A percentile compares a stretch with the other conserved stretches of the same genome.
Evolutionary conservation across 768 basidiomycete genomes (phyloP).

Genomic region (Chalciporus chontae): DNA sequence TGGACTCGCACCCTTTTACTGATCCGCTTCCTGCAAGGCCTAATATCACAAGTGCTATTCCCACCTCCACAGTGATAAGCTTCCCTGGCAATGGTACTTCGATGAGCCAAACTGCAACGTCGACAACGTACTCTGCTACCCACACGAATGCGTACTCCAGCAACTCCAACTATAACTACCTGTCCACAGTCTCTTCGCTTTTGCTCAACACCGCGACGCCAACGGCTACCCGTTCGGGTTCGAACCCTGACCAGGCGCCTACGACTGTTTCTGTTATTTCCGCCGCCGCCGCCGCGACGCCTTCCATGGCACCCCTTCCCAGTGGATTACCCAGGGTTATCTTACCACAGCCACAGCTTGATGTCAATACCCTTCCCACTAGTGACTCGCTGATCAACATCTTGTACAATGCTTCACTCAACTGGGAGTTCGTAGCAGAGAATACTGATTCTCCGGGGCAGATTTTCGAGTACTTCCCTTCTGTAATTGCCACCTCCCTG

Average conservation of each 20-base stretch:
- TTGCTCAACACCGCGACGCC: conserved; percentile 25
- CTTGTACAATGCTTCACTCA: conserved; percentile 55
- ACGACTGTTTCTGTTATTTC: conserved; percentile 28
- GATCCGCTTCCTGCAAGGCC: conserved; percentile 1
- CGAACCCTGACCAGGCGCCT: conserved; percentile 37
- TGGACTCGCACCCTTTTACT: background rate
- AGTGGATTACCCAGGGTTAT: conserved; percentile 59
- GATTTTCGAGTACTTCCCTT: conserved; percentile 71
- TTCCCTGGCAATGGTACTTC: conserved; percentile 25
- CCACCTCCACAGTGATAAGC: conserved; percentile 27
- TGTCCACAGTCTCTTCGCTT: conserved; percentile 33
- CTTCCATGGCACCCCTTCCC: conserved; percentile 44
- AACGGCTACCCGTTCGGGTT: conserved; percentile 22
- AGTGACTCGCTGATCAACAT: conserved; percentile 57
- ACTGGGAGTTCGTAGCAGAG: conserved; percentile 67
- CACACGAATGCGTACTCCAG: conserved; percentile 7
- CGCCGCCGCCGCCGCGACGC: conserved; percentile 21
- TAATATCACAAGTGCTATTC: background rate
- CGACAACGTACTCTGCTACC: conserved; percentile 14
- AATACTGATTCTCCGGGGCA: conserved; percentile 62
- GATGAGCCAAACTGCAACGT: conserved; percentile 1
- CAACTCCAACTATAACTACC: conserved; percentile 33
- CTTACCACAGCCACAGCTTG: conserved; percentile 36
- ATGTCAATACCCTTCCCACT: conserved; percentile 28
- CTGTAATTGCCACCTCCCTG: conserved; percentile 45